A percentile compares a stretch with the other conserved stretches of the same genome.
Evolutionary conservation across 257 asterid genomes (phyloP).

Genomic region (Thymus mandschuricus): DNA sequence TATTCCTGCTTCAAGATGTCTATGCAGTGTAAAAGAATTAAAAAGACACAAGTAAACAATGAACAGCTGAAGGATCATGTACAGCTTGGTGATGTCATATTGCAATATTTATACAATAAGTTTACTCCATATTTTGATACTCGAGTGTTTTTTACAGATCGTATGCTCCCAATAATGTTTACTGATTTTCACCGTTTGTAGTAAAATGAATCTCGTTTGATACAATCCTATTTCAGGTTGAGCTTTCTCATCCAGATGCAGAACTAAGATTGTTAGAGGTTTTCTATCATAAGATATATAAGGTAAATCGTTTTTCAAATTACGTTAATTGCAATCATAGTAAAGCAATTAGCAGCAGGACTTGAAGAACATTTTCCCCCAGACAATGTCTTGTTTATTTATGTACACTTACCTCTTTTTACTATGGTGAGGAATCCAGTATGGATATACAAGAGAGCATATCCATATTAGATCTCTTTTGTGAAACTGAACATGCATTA

Average conservation of each 20-base stretch:
- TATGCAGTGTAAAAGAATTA: neutral
- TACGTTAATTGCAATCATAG: constrained; percentile 14
- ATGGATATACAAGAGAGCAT: constrained; percentile 10
- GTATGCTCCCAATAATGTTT: constrained; percentile 12
- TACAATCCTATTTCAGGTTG: constrained; percentile 56
- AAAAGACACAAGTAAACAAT: neutral
- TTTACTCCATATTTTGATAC: neutral
- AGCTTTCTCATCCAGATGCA: constrained; percentile 75
- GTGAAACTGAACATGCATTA: neutral
- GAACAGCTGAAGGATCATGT: constrained; percentile 1
- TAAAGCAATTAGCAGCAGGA: neutral
- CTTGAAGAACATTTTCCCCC: neutral
- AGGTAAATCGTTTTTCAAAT: constrained; percentile 44
- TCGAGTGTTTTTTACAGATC: neutral
- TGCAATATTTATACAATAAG: neutral
- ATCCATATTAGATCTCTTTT: constrained; percentile 17
- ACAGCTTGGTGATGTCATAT: neutral
- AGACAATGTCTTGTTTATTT: neutral
- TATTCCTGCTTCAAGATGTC: constrained; percentile 14
- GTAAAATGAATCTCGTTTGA: constrained; percentile 27
- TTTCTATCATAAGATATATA: constrained; percentile 78
- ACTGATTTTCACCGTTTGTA: neutral
- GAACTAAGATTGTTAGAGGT: constrained; percentile 85
- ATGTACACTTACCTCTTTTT: neutral
- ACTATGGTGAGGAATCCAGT: constrained; percentile 15